phyloP scores from a whole-genome alignment of 345 rosid species.

The Camelina neglecta region DNA sequence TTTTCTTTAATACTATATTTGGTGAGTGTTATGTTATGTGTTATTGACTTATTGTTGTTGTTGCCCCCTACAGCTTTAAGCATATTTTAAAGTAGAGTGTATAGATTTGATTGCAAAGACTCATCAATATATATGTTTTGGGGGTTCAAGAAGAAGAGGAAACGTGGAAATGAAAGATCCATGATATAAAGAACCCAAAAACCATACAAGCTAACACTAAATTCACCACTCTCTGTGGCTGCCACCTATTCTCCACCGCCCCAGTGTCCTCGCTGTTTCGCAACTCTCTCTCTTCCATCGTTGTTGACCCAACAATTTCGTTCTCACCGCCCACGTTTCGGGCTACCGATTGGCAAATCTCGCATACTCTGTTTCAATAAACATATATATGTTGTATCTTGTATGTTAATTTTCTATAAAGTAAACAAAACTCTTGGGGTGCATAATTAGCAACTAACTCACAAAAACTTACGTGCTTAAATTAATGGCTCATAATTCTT shows the following conservation, averaged over 20 bases:
- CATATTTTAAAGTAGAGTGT: background rate
- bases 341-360: conserved; percentile 83
- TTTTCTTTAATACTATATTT: background rate
- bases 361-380: conserved; percentile 66
- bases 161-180: conserved; percentile 47
- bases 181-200: conserved; percentile 42
- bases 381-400: too few relatives aligned
- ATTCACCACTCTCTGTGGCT: conserved; percentile 61
- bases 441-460: background rate
- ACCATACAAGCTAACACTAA: conserved; percentile 49
- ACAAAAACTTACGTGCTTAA: background rate
- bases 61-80: background rate
- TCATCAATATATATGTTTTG: background rate
- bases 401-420: background rate
- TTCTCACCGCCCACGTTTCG: conserved; percentile 62
- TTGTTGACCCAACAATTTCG: conserved; percentile 45
- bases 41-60: background rate
- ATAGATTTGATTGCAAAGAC: conserved; percentile 10
- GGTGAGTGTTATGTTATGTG: background rate
- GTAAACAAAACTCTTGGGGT: background rate
- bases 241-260: conserved; percentile 51
- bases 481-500: background rate
- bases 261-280: conserved; percentile 29
- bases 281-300: conserved; percentile 44
- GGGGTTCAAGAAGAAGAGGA: conserved; percentile 36